Percentiles rank a stretch among this genome's conserved stretches.
Evolutionary conservation across 768 basidiomycete genomes (phyloP).

Genomic region (Kwoniella sp.): DNA sequence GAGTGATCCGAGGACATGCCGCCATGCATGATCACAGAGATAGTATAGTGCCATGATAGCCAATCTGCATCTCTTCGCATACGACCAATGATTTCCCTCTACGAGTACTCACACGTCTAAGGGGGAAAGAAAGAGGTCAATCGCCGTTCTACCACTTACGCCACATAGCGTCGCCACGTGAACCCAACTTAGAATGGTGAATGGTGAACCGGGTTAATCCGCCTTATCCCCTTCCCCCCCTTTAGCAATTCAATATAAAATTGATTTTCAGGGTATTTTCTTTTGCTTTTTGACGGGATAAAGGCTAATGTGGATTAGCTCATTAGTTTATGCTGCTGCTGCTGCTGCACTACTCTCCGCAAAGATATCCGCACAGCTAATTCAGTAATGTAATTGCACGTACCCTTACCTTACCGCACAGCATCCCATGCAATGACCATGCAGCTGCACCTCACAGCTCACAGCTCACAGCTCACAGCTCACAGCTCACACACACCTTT

Average conservation of each 20-base stretch:
- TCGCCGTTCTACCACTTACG: too few species aligned
- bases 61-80: too few species aligned
- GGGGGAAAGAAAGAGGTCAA: too few species aligned
- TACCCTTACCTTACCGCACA: neutral
- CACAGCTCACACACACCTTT: neutral
- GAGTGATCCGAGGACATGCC: too few species aligned
- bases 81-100: too few species aligned
- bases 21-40: too few species aligned
- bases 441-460: too few species aligned
- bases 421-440: neutral
- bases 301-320: constrained; percentile 1
- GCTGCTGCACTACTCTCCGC: neutral
- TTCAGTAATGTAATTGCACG: neutral
- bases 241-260: neutral
- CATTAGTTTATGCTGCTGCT: neutral
- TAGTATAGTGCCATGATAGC: too few species aligned
- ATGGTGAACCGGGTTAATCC: neutral
- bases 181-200: too few species aligned
- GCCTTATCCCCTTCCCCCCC: neutral
- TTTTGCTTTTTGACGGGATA: neutral
- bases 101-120: too few species aligned
- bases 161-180: too few species aligned
- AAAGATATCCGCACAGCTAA: neutral
- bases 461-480: too few species aligned
- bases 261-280: constrained; percentile 3